Conservation (phyloP, 2,329 filamentous ascomycete species). For the Arthroderma uncinatum region DNA sequence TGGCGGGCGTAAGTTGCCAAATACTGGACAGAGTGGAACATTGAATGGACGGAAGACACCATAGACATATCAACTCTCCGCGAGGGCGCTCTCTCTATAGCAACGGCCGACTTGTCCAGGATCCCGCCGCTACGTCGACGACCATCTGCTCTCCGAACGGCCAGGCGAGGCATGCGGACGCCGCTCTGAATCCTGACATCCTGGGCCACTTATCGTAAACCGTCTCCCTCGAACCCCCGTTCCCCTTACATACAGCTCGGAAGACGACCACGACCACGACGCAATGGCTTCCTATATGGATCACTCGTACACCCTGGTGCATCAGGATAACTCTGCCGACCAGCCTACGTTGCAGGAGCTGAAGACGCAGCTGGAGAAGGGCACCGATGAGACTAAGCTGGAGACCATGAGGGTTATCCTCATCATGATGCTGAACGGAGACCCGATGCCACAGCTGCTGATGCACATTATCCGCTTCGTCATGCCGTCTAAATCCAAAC, state of each 20-base stretch:
- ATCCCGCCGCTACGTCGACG: neutral
- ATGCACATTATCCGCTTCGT: conserved; percentile 99
- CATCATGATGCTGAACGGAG: conserved; percentile 95
- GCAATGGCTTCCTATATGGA: conserved; percentile 92
- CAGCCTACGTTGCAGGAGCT: conserved; percentile 83
- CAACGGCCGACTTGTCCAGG: neutral
- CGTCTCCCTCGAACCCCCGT: neutral
- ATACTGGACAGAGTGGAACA: conserved; percentile 31
- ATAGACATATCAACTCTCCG: neutral
- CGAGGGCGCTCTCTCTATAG: neutral
- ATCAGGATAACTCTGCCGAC: conserved; percentile 93
- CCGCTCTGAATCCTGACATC: conserved; percentile 12
- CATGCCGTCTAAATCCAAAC: conserved; percentile 96
- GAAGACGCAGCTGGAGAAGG: conserved; percentile 86
- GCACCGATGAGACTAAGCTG: conserved; percentile 81
- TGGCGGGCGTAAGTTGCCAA: neutral
- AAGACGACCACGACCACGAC: conserved; percentile 17
- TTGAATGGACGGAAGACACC: conserved; percentile 18
- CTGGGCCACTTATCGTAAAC: conserved; percentile 9
- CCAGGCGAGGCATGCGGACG: conserved; percentile 1
- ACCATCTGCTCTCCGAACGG: no score
- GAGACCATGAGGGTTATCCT: conserved; percentile 95
- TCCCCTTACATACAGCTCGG: neutral
- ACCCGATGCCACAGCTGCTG: conserved; percentile 84
- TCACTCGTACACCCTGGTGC: conserved; percentile 89